These are phyloP conservation scores for Psilocybe cubensis DNA, from an alignment of 768 basidiomycete genomes.

Conservation along the genomic window DNA sequence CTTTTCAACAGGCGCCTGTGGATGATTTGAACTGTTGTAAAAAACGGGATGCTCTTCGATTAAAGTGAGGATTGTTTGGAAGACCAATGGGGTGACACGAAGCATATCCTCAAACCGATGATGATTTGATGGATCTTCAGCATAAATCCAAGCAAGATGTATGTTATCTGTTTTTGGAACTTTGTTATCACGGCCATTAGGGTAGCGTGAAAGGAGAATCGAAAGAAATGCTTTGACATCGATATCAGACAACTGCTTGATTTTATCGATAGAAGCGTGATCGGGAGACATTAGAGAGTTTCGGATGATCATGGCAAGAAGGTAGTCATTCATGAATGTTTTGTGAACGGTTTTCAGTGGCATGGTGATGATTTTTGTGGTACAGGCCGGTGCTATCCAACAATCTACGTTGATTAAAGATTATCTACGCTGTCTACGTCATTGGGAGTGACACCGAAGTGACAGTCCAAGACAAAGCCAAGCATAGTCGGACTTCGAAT, in stretches of 20 bases:
- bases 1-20: slow-evolving; percentile 9
- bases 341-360: not conserved
- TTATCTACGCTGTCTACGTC: no score
- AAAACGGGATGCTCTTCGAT: slow-evolving; percentile 11
- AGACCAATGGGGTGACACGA: not conserved
- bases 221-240: not conserved
- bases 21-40: slow-evolving; percentile 5
- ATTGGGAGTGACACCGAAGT: no score
- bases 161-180: slow-evolving; percentile 28
- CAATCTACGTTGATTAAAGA: no score
- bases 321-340: not conserved
- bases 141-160: slow-evolving; percentile 27
- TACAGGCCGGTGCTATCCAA: no score
- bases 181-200: not conserved
- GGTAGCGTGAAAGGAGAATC: slow-evolving; percentile 12
- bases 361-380: no score
- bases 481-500: no score
- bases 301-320: not conserved
- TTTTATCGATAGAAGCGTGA: not conserved
- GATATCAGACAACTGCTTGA: not conserved
- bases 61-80: slow-evolving; percentile 18
- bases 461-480: no score
- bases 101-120: slow-evolving; percentile 2
- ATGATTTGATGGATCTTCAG: slow-evolving; percentile 20
- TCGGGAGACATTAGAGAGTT: not conserved